Evolutionary conservation across 1,139 yeast species (phyloP).

Genomic region (Suhomyces bribrorum): DNA sequence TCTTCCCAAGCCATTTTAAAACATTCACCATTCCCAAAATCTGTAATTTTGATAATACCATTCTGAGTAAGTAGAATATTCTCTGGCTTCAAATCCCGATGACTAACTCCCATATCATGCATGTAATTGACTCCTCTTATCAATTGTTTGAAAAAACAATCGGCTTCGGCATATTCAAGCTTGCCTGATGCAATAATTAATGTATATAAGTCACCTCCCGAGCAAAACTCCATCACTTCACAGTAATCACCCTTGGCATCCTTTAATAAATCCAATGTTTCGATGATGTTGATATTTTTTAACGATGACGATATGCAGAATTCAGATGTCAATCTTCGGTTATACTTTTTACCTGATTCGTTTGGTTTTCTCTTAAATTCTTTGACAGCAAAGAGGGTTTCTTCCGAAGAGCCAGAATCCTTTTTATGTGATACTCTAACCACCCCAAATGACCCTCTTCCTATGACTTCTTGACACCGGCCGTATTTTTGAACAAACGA

Average conservation of each 20-base stretch:
- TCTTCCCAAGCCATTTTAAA: conserved; percentile 97
- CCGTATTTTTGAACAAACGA: conserved; percentile 53
- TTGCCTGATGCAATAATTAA: conserved; percentile 82
- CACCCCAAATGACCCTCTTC: conserved; percentile 51
- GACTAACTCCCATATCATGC: conserved; percentile 98
- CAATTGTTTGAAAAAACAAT: conserved; percentile 91
- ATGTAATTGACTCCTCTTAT: conserved; percentile 89
- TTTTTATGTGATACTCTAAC: conserved; percentile 50
- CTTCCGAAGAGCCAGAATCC: conserved; percentile 21
- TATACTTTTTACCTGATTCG: conserved; percentile 48
- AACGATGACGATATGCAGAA: conserved; percentile 52
- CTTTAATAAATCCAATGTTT: conserved; percentile 80
- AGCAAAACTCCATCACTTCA: conserved; percentile 95
- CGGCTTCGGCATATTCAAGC: conserved; percentile 84
- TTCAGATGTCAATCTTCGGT: conserved; percentile 46
- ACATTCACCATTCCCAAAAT: conserved; percentile 95
- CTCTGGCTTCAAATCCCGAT: conserved; percentile 94
- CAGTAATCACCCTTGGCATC: conserved; percentile 93
- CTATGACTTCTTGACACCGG: conserved; percentile 51
- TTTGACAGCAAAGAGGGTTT: conserved; percentile 48
- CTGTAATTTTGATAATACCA: conserved; percentile 86
- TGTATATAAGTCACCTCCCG: conserved; percentile 92
- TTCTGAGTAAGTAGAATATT: conserved; percentile 76
- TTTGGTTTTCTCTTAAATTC: conserved; percentile 46
- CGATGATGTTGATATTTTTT: conserved; percentile 61